Evolutionary conservation across 345 rosid genomes (phyloP).

Genomic region (Kandelia obovata): DNA sequence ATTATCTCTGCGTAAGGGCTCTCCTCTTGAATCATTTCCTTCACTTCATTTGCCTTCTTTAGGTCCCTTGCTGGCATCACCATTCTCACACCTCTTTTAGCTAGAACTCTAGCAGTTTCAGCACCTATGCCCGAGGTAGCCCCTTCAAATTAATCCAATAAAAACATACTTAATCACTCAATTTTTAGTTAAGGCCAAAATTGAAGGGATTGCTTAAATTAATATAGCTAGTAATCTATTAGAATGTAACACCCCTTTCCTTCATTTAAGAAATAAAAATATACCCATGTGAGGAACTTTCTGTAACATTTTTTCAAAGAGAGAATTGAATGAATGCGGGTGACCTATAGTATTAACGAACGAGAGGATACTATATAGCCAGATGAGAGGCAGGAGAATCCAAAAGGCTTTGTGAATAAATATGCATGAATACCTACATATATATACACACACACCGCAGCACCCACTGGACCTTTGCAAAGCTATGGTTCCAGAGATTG

Average conservation of each 20-base stretch:
- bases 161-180: not conserved
- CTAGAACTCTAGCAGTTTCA: conserved; percentile 81
- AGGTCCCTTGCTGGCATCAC: conserved; percentile 85
- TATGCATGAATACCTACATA: no score
- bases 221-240: no score
- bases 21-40: conserved; percentile 53
- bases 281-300: not conserved
- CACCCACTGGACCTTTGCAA: no score
- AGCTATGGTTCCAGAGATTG: not conserved
- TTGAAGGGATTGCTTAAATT: no score
- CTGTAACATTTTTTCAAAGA: no score
- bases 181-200: no score
- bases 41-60: conserved; percentile 59
- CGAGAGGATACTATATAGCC: conserved; percentile 2
- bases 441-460: no score
- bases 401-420: not conserved
- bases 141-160: conserved; percentile 36
- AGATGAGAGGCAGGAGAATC: conserved; percentile 19
- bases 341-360: conserved; percentile 9
- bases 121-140: conserved; percentile 94
- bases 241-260: no score
- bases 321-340: not conserved
- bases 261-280: not conserved
- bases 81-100: conserved; percentile 73
- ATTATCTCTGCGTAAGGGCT: conserved; percentile 53